Evolutionary conservation across 371 early-diverging fungal genomes (phyloP).

Genomic region (Mucor lusitanicus): DNA sequence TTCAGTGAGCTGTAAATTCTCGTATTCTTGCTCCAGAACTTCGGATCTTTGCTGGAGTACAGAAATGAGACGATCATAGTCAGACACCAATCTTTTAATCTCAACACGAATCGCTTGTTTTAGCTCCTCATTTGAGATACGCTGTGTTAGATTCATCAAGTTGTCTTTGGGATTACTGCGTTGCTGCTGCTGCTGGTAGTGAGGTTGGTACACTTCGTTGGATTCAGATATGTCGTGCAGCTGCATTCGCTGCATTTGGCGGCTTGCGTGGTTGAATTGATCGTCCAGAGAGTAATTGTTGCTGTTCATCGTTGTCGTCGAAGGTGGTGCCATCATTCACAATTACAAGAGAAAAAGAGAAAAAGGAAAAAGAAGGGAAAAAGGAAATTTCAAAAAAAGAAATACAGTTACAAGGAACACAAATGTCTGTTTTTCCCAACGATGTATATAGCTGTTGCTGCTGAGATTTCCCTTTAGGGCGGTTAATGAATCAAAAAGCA

Average conservation of each 20-base stretch:
- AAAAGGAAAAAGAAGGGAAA: background rate
- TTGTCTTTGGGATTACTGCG: slow-evolving; percentile 15
- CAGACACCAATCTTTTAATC: slow-evolving; percentile 28
- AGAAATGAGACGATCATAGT: slow-evolving; percentile 34
- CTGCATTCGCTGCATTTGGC: slow-evolving; percentile 16
- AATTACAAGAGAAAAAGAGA: background rate
- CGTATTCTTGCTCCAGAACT: slow-evolving; percentile 37
- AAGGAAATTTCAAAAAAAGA: background rate
- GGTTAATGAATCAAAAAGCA: background rate
- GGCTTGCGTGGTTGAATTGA: background rate
- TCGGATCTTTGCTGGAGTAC: slow-evolving; percentile 40
- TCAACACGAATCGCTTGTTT: slow-evolving; percentile 31
- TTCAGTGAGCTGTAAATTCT: slow-evolving; percentile 20
- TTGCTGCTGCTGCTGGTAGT: background rate
- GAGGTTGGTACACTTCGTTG: background rate
- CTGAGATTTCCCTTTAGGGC: background rate
- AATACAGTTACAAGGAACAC: background rate
- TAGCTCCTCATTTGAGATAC: slow-evolving; percentile 18
- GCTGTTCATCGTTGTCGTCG: background rate
- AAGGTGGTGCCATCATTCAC: background rate
- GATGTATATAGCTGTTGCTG: background rate
- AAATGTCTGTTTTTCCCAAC: slow-evolving; percentile 1
- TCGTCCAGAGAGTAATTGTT: background rate
- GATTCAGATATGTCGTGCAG: slow-evolving; percentile 16
- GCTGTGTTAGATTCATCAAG: slow-evolving; percentile 15